phyloP scores from a whole-genome alignment of 2,329 filamentous ascomycete species.

The Tolypocladium ovalisporum region DNA sequence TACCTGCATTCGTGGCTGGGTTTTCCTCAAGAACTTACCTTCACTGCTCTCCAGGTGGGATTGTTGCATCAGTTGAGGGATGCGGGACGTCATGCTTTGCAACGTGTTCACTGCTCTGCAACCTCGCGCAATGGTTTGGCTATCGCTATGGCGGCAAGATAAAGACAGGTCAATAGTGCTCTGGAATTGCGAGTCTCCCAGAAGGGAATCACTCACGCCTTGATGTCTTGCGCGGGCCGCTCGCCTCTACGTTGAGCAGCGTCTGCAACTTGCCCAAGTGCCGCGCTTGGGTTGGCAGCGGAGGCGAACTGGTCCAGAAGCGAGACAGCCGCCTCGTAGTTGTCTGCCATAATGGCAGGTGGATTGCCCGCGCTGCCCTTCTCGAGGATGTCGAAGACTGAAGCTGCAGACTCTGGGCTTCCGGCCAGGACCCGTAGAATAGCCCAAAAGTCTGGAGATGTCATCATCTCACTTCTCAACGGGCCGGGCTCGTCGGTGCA shows the following conservation, averaged over 20 bases:
- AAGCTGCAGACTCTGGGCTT: constrained; percentile 57
- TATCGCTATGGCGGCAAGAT: constrained; percentile 11
- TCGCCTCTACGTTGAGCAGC: constrained; percentile 25
- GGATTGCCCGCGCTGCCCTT: constrained; percentile 62
- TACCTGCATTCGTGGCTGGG: not conserved
- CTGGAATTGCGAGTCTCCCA: not conserved
- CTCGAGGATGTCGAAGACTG: constrained; percentile 82
- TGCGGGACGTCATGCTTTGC: constrained; percentile 69
- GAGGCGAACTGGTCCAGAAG: constrained; percentile 86
- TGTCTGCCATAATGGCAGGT: constrained; percentile 83
- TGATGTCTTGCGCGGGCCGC: constrained; percentile 12
- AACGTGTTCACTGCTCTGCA: constrained; percentile 73
- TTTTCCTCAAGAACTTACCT: constrained; percentile 35
- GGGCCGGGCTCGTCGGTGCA: constrained; percentile 71
- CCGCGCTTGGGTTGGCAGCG: constrained; percentile 62
- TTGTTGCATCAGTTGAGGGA: constrained; percentile 80
- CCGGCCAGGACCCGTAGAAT: constrained; percentile 67
- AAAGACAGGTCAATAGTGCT: not conserved
- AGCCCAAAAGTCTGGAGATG: constrained; percentile 94
- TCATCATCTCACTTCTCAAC: constrained; percentile 84
- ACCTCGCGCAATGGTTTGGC: constrained; percentile 59
- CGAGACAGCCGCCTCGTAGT: constrained; percentile 79
- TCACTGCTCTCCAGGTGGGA: constrained; percentile 84
- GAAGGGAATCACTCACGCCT: constrained; percentile 12
- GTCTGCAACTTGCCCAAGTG: constrained; percentile 59